Base-by-base conservation (phyloP, 2,329 filamentous ascomycete genomes). In the Fonsecaea pedrosoi region DNA sequence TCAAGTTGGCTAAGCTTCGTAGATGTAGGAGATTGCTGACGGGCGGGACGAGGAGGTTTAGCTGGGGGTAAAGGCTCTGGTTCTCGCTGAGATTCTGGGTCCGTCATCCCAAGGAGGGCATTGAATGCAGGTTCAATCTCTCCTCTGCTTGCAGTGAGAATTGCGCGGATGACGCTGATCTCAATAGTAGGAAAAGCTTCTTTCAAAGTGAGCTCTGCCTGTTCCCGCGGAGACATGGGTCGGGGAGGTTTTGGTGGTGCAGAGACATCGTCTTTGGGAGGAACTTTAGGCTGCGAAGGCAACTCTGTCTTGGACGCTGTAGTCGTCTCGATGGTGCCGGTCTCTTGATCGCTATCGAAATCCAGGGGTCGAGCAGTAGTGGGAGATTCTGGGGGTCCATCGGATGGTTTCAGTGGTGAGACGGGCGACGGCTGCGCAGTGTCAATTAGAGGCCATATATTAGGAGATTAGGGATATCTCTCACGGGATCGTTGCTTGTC, bases 121-220 rank as follows among this genome's bases (percentile, higher is more conserved):
- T 97, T 95, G 81, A 99, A 99, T 13, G 95, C 94, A 37, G 92
- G 91, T 78, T 99, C 95, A 56, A 98, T 89, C 74, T 90, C 88
- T 67, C 94, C 94, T 66, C 89, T 86, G 77, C 95, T 98, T 13
- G 95, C 95, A 30, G 87, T 85, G 70, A 99, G 81, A 0, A 99
- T 91, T 35, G 95, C 95, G 79, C 90, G 96, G 78, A 99, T 87
- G 55, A 99, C 90, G 54, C 87, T 78, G 7, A 81, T 77, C 62
- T 99, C 95, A 68, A 97, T 91, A 63, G 83, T 86, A 0, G 95
- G 95, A 74, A 99, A 99, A 0, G 95, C 95, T 78, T 99, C 95
- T 78, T 92, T 94, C 64, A 99, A 84, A 3, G 93, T 97, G 74
- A 87, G 87, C 79, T 94, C 90, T 56, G 92, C 93, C 82, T 96